Percentiles rank a stretch among this genome's conserved stretches.
These are phyloP conservation scores for Irpex lacteus DNA, from an alignment of 1,284 basidiomycete species.

Conservation along the genomic window DNA sequence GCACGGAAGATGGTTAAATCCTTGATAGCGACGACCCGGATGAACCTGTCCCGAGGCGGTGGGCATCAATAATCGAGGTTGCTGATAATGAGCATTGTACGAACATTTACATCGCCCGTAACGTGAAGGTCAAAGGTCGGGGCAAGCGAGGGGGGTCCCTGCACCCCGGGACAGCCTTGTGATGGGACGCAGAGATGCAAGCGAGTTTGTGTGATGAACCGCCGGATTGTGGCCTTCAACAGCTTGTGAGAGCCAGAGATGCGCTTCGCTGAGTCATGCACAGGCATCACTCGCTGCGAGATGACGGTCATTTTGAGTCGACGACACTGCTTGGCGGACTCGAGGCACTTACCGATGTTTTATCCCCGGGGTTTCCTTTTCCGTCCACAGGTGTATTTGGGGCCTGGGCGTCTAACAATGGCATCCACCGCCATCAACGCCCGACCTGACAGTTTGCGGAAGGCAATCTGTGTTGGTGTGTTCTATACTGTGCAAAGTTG, in stretches of 20 bases:
- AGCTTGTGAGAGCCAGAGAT: background rate
- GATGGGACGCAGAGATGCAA: background rate
- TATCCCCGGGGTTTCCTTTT: background rate
- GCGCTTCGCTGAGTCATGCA: background rate
- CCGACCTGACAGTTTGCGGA: background rate
- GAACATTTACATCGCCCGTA: background rate
- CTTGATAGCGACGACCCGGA: background rate
- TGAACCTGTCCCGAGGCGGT: background rate
- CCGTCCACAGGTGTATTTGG: background rate
- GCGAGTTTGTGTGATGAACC: no score
- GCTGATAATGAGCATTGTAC: background rate
- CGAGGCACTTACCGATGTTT: background rate
- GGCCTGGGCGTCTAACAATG: background rate
- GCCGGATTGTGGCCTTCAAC: no score
- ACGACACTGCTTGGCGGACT: background rate
- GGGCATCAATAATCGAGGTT: background rate
- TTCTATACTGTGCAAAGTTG: background rate
- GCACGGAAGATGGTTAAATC: constrained; percentile 2
- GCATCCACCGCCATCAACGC: background rate
- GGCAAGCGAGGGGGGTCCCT: background rate
- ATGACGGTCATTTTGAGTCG: background rate
- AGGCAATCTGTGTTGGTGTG: background rate
- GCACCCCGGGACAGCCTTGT: background rate
- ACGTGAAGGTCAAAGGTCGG: background rate
- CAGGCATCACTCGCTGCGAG: background rate